Evolutionary conservation across 1,284 basidiomycete genomes (phyloP).

Genomic region (Trichosporon sp.): DNA sequence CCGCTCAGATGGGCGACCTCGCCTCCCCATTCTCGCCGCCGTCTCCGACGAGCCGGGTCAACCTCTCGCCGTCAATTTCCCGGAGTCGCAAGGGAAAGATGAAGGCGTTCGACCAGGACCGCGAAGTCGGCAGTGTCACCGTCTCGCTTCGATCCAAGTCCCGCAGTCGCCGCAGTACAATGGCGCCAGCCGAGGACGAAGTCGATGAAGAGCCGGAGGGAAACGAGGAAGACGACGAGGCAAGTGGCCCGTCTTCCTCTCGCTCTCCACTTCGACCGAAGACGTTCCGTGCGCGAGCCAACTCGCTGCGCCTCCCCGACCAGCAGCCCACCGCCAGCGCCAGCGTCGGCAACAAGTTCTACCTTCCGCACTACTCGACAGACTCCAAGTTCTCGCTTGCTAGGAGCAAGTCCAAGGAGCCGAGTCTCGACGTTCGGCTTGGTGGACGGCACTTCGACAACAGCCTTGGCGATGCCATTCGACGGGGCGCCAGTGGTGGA

Average conservation of each 20-base stretch:
- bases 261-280: background rate
- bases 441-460: slow-evolving; percentile 41
- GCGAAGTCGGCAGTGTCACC: slow-evolving; percentile 34
- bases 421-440: slow-evolving; percentile 37
- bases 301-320: slow-evolving; percentile 27
- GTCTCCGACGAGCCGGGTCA: background rate
- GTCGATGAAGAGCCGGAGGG: slow-evolving; percentile 22
- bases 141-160: slow-evolving; percentile 29
- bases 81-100: slow-evolving; percentile 6
- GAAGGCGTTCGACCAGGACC: slow-evolving; percentile 11
- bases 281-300: slow-evolving; percentile 24
- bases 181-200: background rate
- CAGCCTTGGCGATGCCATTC: slow-evolving; percentile 46
- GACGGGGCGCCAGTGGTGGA: slow-evolving; percentile 27
- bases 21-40: slow-evolving; percentile 2
- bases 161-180: background rate
- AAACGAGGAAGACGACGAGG: slow-evolving; percentile 10
- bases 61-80: background rate
- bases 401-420: background rate
- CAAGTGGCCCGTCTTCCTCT: slow-evolving; percentile 2
- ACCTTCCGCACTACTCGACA: slow-evolving; percentile 46
- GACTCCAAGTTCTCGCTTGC: slow-evolving; percentile 45
- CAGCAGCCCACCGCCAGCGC: background rate
- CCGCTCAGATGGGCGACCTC: background rate
- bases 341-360: slow-evolving; percentile 25